These are phyloP conservation scores for Teratosphaeria viscida DNA, from an alignment of 2,329 filamentous ascomycete genomes.

Conservation along the genomic window DNA sequence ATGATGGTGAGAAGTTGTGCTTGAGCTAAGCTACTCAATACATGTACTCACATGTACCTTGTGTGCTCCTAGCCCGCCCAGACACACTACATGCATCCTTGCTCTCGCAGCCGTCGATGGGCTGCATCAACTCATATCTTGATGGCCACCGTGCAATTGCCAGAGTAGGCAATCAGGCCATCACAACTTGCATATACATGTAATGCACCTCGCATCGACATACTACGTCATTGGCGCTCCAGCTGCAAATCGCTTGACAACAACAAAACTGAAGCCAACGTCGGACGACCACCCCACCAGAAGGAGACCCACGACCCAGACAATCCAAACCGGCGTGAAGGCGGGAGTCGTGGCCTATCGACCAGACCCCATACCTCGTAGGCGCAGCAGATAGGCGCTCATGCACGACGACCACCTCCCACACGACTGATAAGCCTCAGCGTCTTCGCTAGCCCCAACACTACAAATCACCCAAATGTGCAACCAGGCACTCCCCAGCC, in stretches of 20 bases:
- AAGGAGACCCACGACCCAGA: no score
- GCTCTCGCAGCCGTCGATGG: no score
- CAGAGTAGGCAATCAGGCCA: neutral
- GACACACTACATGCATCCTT: no score
- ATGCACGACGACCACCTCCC: neutral
- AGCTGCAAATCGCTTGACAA: neutral
- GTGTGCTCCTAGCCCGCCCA: no score
- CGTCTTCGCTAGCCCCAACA: neutral
- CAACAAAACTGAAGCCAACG: no score
- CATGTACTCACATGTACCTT: no score
- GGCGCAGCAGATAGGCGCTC: neutral
- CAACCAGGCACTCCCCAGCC: no score
- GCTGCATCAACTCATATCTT: neutral
- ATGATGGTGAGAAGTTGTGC: neutral
- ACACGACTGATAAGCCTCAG: neutral
- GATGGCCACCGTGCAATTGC: neutral
- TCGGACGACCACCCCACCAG: no score
- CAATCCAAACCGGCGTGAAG: no score
- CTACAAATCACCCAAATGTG: neutral
- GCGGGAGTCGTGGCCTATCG: neutral
- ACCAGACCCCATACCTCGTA: neutral
- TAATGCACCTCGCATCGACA: neutral
- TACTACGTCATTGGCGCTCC: neutral
- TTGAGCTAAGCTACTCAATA: neutral
- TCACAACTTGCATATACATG: neutral